Conservation (phyloP, 2,329 filamentous ascomycete genomes). For the Pseudogymnoascus sp. region DNA sequence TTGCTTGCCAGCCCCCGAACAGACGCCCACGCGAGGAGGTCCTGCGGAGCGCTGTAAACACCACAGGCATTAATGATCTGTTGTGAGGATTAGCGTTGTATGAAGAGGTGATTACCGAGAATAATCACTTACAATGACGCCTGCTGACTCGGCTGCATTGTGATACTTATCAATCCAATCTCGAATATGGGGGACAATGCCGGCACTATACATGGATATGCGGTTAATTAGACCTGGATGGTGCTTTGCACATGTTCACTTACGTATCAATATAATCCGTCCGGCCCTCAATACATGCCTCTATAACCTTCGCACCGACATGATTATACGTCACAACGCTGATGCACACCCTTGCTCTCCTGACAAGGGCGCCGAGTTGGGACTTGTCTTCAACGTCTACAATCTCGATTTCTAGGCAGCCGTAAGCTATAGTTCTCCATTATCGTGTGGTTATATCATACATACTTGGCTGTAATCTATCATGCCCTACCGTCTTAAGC, state of each 20-base stretch:
- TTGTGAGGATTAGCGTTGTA: background rate
- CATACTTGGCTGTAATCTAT: conserved; percentile 63
- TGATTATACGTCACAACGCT: conserved; percentile 19
- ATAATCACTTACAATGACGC: conserved; percentile 16
- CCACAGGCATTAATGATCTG: background rate
- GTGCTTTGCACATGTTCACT: conserved; percentile 9
- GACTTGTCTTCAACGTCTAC: conserved; percentile 36
- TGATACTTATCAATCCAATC: conserved; percentile 18
- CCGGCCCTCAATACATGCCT: conserved; percentile 18
- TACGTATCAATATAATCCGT: conserved; percentile 22
- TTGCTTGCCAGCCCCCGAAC: background rate
- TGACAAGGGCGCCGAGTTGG: conserved; percentile 42
- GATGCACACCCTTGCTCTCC: conserved; percentile 49
- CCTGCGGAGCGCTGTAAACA: background rate
- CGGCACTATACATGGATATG: background rate
- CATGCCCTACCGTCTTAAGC: conserved; percentile 56
- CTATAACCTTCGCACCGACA: conserved; percentile 16
- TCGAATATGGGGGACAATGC: conserved; percentile 11
- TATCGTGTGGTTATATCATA: conserved; percentile 30
- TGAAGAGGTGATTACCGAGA: background rate
- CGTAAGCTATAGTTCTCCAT: background rate
- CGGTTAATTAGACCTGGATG: background rate
- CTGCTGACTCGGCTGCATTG: conserved; percentile 14
- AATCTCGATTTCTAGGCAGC: conserved; percentile 42
- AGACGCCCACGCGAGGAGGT: background rate